Evolutionary conservation across 1,139 yeast genomes (phyloP), one percentile per base, ranked within the genome.

Genomic region (Diutina ranongensis): DNA sequence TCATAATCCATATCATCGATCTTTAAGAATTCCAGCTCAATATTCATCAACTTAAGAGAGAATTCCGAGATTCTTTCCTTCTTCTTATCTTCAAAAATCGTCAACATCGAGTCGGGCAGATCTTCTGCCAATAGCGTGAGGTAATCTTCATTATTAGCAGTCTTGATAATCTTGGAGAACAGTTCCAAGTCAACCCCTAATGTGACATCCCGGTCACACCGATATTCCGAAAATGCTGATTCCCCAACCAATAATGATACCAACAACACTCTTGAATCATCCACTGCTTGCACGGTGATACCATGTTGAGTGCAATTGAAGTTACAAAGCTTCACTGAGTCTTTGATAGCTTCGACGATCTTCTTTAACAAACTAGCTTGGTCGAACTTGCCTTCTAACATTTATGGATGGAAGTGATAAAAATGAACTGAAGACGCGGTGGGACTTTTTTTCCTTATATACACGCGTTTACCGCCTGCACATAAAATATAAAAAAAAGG

Each of bases 371-470:
- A 76, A 51, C 89, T 76, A 50, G 98, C 96, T 71, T 88, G 89
- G 58, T 83, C 92, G 57, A 92, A 85, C 72, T 88, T 88, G 55
- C 97, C 98, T 79, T 92, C 98, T 72, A 92, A 80, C 97, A 92
- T 92, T 27, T 19, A 28, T 13, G 28, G 7, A 4, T 18, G 7
- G 38, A 10, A 25, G 5, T 25, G 28, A n/a, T 31, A 12, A 31
- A 31, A 31, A 31, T 7, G 28, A 25, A 7, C n/a, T n/a, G n/a
- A 10, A 25, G 28, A 25, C 28, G 28, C 28, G 28, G n/a, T 27
- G 31, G 31, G 31, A 27, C 12, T 27, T 27, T 27, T 27, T 27
- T 10, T 5, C 34, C 13, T 12, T 31, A 7, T 31, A 31, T 31
- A 31, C 15, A 31, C 34, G 34, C 34, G 34, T 31, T 10, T 5